Evolutionary conservation across 2,329 filamentous ascomycete species (phyloP).

Genomic region (Ophiostoma montium): DNA sequence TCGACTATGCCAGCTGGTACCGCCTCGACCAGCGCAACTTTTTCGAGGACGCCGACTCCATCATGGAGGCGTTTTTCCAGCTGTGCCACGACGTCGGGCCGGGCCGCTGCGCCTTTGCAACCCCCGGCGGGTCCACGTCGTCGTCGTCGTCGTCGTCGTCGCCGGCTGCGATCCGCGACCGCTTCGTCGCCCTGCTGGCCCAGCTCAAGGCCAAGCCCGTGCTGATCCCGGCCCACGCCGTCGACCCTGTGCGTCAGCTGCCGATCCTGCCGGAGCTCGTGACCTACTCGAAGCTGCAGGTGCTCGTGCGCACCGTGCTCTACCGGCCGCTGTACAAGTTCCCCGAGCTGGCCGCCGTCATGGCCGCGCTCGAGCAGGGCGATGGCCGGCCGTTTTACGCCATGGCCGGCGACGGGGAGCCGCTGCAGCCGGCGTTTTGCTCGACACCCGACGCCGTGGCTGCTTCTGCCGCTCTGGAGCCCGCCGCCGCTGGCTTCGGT

Average conservation of each 20-base stretch:
- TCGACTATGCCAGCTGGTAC: slow-evolving; percentile 41
- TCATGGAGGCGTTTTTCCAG: slow-evolving; percentile 37
- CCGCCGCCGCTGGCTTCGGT: slow-evolving; percentile 19
- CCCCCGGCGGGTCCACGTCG: slow-evolving; percentile 21
- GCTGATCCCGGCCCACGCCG: slow-evolving; percentile 21
- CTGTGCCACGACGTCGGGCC: slow-evolving; percentile 39
- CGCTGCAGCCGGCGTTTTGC: too few species aligned
- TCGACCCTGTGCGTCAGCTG: slow-evolving; percentile 19
- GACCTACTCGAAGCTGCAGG: slow-evolving; percentile 33
- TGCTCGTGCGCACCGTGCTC: slow-evolving; percentile 26
- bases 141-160: too few species aligned
- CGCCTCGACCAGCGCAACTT: slow-evolving; percentile 31
- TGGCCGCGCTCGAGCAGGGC: slow-evolving; percentile 28
- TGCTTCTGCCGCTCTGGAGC: slow-evolving; percentile 21
- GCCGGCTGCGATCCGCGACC: slow-evolving; percentile 24
- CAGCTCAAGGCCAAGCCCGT: slow-evolving; percentile 28
- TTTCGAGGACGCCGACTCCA: slow-evolving; percentile 36
- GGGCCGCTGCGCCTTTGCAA: slow-evolving; percentile 23
- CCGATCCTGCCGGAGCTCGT: slow-evolving; percentile 29
- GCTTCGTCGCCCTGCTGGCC: slow-evolving; percentile 27
- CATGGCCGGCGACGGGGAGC: too few species aligned
- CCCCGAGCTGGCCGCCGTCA: slow-evolving; percentile 26
- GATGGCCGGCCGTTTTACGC: slow-evolving; percentile 31
- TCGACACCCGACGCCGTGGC: slow-evolving; percentile 14
- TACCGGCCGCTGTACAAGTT: slow-evolving; percentile 32